Conservation (phyloP, 2,329 filamentous ascomycete genomes). For the Trichoderma breve region DNA sequence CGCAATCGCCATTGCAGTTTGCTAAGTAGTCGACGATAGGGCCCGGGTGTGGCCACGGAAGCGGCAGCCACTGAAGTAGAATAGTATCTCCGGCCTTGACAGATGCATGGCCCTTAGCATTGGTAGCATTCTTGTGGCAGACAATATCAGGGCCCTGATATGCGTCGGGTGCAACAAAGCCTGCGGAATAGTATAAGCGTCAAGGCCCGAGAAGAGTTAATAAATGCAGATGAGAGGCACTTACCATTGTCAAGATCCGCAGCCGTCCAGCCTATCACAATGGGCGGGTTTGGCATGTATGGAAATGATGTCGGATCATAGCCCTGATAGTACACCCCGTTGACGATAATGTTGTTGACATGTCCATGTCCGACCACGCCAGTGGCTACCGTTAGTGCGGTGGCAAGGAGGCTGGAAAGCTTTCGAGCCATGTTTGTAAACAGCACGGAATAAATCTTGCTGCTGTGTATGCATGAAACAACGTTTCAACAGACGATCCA, state of each 20-base stretch:
- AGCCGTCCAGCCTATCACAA: slow-evolving; percentile 41
- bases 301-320: slow-evolving; percentile 40
- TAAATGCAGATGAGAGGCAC: background rate
- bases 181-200: background rate
- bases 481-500: background rate
- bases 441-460: background rate
- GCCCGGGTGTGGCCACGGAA: slow-evolving; percentile 49
- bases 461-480: background rate
- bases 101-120: slow-evolving; percentile 40
- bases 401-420: slow-evolving; percentile 2
- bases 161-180: slow-evolving; percentile 47
- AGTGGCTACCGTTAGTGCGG: slow-evolving; percentile 6
- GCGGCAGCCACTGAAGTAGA: slow-evolving; percentile 48
- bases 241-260: slow-evolving; percentile 40
- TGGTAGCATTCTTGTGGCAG: slow-evolving; percentile 45
- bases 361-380: slow-evolving; percentile 35
- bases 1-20: slow-evolving; percentile 43
- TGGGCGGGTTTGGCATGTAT: slow-evolving; percentile 38
- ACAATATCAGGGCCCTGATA: slow-evolving; percentile 46
- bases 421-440: slow-evolving; percentile 9
- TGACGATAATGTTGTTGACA: slow-evolving; percentile 42
- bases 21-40: slow-evolving; percentile 48
- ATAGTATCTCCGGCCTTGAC: slow-evolving; percentile 46
- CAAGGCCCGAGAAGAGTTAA: background rate
- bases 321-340: slow-evolving; percentile 42